Evolutionary conservation across 805 yeast species (phyloP).

Genomic region (Starmerella bombi): DNA sequence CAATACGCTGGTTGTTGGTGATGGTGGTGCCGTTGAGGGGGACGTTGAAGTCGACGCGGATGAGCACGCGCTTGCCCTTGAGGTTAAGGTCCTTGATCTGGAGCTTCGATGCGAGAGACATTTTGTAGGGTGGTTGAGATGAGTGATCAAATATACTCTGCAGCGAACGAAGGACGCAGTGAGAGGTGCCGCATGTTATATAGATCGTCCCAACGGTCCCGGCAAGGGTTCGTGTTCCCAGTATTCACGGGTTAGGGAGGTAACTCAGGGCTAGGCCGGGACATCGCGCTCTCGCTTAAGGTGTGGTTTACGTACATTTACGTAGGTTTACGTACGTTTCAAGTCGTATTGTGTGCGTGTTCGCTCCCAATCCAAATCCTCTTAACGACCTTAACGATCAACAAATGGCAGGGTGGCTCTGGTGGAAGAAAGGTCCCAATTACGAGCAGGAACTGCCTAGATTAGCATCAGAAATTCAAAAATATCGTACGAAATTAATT

Average conservation of each 20-base stretch:
- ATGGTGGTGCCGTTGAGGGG: conserved; percentile 83
- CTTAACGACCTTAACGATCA: neutral
- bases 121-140: conserved; percentile 23
- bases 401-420: conserved; percentile 2
- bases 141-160: too few species aligned
- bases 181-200: conserved; percentile 10
- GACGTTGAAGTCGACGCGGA: conserved; percentile 63
- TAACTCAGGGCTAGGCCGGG: neutral
- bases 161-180: neutral
- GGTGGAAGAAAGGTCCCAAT: conserved; percentile 11
- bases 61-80: conserved; percentile 88
- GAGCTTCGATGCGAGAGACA: conserved; percentile 90
- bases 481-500: conserved; percentile 5
- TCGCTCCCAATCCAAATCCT: neutral
- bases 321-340: neutral
- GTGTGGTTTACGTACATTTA: neutral
- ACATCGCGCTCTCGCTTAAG: conserved; percentile 1
- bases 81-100: conserved; percentile 84
- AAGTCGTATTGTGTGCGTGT: conserved; percentile 1
- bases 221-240: conserved; percentile 14
- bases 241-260: conserved; percentile 7
- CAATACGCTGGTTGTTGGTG: conserved; percentile 99
- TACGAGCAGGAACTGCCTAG: conserved; percentile 28
- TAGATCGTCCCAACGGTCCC: conserved; percentile 8
- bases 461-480: conserved; percentile 23